phyloP scores from a whole-genome alignment of 306 rosid genomes.

The Quercus variabilis region DNA sequence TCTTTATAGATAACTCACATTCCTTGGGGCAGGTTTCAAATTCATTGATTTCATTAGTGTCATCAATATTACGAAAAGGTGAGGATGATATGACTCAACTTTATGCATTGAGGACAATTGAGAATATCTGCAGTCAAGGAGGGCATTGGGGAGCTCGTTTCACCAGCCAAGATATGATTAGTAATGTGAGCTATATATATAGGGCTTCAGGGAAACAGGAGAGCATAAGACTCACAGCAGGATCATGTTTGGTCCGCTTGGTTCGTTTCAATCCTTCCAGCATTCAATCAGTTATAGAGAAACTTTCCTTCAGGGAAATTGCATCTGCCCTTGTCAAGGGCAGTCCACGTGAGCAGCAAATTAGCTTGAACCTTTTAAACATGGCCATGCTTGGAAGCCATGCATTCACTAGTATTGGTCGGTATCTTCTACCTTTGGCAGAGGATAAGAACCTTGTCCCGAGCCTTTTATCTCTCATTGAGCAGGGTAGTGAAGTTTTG shows the following conservation, averaged over 20 bases:
- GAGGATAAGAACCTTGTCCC: conserved; percentile 90
- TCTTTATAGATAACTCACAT: conserved; percentile 13
- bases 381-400: conserved; percentile 91
- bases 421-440: conserved; percentile 61
- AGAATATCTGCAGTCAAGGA: conserved; percentile 91
- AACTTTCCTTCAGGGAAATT: conserved; percentile 75
- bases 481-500: conserved; percentile 90
- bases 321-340: conserved; percentile 82
- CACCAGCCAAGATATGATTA: conserved; percentile 74
- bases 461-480: conserved; percentile 67
- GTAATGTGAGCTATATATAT: conserved; percentile 77
- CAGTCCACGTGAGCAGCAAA: conserved; percentile 88
- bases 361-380: conserved; percentile 87
- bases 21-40: conserved; percentile 68
- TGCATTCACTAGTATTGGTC: conserved; percentile 62
- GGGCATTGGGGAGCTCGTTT: conserved; percentile 87
- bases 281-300: conserved; percentile 72
- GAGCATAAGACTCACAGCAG: conserved; percentile 94
- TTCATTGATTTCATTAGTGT: conserved; percentile 71
- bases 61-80: conserved; percentile 84
- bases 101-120: conserved; percentile 90
- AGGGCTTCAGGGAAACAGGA: conserved; percentile 92
- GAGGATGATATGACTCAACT: conserved; percentile 93
- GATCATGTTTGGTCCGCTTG: conserved; percentile 94
- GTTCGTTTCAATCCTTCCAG: conserved; percentile 79